Evolutionary conservation across 176 grass and related monocot genomes (phyloP).

Genomic region (Olyra latifolia): DNA sequence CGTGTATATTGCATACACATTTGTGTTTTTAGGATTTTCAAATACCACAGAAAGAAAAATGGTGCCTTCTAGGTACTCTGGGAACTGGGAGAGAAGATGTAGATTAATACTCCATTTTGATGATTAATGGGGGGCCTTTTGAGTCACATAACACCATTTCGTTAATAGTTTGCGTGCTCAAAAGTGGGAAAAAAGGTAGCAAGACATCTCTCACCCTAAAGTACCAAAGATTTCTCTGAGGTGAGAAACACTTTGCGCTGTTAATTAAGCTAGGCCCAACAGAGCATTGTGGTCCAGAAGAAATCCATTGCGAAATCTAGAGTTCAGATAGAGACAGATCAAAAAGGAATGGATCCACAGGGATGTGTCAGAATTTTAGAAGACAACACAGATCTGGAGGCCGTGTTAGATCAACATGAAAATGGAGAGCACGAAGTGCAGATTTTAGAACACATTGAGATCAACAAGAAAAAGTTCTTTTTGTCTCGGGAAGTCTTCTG

Average conservation of each 20-base stretch:
- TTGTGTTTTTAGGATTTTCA: not conserved
- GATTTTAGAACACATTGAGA: not conserved
- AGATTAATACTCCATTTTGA: not conserved
- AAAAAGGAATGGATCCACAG: constrained; percentile 34
- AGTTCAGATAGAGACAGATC: constrained; percentile 19
- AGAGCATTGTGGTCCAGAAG: constrained; percentile 39
- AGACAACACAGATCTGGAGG: constrained; percentile 48
- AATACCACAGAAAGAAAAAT: not conserved
- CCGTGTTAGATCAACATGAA: not conserved
- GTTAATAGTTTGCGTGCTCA: not conserved
- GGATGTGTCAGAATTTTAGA: constrained; percentile 45
- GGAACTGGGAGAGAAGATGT: not conserved
- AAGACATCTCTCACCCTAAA: not conserved
- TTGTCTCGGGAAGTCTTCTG: not conserved
- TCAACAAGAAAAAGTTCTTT: not conserved
- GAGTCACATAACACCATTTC: not conserved
- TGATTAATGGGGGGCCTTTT: not conserved
- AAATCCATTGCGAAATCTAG: constrained; percentile 44
- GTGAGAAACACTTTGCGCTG: constrained; percentile 2
- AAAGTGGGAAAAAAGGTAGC: not conserved
- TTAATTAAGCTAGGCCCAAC: constrained; percentile 1
- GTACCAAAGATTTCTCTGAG: constrained; percentile 2
- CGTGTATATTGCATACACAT: not conserved
- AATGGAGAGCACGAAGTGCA: not conserved
- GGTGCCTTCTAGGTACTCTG: not conserved